Conservation (phyloP, 257 asterid genomes). For the Solanum sejunctum region DNA sequence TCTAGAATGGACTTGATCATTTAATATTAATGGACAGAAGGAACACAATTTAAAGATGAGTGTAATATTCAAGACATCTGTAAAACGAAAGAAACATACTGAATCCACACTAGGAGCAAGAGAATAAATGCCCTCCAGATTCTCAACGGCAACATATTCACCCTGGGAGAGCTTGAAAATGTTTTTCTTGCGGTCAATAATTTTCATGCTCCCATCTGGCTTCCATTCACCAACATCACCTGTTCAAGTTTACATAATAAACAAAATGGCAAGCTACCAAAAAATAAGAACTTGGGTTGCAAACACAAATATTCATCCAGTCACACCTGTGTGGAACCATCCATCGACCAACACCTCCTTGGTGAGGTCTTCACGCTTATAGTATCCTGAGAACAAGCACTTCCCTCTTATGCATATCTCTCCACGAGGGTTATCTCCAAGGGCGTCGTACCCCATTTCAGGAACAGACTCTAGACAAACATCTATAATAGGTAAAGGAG, state of each 20-base stretch:
- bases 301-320: neutral
- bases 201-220: constrained; percentile 71
- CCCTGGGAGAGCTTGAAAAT: constrained; percentile 90
- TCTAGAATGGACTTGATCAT: neutral
- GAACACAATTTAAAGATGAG: neutral
- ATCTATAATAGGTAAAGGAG: constrained; percentile 67
- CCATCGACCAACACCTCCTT: constrained; percentile 56
- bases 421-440: constrained; percentile 53
- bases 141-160: constrained; percentile 70
- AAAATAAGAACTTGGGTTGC: neutral
- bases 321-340: constrained; percentile 80
- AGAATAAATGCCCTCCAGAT: constrained; percentile 62
- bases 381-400: constrained; percentile 74
- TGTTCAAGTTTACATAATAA: constrained; percentile 5
- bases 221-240: constrained; percentile 93
- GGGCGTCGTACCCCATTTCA: constrained; percentile 77
- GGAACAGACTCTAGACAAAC: constrained; percentile 69
- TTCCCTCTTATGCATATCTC: constrained; percentile 75
- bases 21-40: neutral
- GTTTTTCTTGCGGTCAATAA: constrained; percentile 75
- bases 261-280: neutral
- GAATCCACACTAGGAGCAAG: constrained; percentile 37
- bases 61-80: neutral
- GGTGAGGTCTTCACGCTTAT: constrained; percentile 63
- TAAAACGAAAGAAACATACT: constrained; percentile 17